phyloP scores from a whole-genome alignment of 257 asterid genomes.

The Leonotis leonurus region DNA sequence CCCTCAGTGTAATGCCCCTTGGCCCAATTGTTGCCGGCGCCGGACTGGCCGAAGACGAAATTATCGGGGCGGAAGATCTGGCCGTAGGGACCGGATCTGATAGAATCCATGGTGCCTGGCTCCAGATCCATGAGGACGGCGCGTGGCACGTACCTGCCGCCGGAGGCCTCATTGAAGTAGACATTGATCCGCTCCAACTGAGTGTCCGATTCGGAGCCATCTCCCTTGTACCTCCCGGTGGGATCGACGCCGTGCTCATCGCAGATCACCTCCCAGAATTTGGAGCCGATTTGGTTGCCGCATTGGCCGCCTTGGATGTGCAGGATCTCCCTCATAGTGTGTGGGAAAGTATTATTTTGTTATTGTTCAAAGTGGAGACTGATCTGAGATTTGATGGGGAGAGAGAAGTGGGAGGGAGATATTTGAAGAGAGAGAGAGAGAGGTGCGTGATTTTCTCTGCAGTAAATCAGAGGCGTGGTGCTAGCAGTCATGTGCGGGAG shows the following conservation, averaged over 20 bases:
- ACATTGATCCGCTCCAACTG: constrained; percentile 79
- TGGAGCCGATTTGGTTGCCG: constrained; percentile 92
- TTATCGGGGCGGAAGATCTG: constrained; percentile 87
- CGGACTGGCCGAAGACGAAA: constrained; percentile 84
- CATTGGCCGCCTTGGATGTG: constrained; percentile 95
- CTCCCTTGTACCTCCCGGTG: constrained; percentile 58
- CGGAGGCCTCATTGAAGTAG: constrained; percentile 79
- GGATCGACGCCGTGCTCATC: constrained; percentile 81
- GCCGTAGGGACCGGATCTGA: constrained; percentile 81
- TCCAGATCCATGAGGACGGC: constrained; percentile 95
- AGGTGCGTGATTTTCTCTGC: constrained; percentile 24
- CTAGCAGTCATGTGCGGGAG: neutral
- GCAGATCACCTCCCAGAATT: constrained; percentile 89
- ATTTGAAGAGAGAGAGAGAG: constrained; percentile 25
- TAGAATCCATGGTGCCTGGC: constrained; percentile 91
- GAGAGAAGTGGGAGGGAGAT: constrained; percentile 22
- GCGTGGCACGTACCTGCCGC: constrained; percentile 82
- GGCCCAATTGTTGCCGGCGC: constrained; percentile 92
- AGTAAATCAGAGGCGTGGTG: constrained; percentile 10
- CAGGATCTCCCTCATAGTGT: constrained; percentile 62
- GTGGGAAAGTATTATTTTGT: too few relatives aligned
- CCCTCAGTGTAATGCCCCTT: constrained; percentile 90
- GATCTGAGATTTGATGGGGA: too few relatives aligned
- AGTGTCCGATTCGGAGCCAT: constrained; percentile 33
- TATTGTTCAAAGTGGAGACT: too few relatives aligned